Conservation (phyloP, 768 basidiomycete genomes). For the Lepiota brunneoincarnata region DNA sequence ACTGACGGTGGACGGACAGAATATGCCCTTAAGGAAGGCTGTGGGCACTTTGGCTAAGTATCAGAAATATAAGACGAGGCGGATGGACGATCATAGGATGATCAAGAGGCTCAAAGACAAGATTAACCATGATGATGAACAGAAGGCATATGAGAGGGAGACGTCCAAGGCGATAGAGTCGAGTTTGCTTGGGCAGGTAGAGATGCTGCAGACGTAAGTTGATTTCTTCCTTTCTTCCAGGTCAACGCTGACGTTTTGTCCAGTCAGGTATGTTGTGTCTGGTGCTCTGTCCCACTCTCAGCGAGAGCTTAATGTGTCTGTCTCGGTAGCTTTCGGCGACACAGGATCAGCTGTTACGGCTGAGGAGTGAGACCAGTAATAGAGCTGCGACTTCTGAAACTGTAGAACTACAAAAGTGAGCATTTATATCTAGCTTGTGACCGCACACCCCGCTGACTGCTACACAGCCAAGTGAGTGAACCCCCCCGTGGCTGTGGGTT, state of each 20-base stretch:
- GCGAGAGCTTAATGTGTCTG: too few species aligned
- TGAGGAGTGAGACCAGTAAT: neutral
- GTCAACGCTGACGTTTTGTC: neutral
- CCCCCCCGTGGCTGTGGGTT: neutral
- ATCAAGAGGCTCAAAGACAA: conserved; percentile 30
- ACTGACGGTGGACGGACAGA: conserved; percentile 11
- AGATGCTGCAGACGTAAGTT: conserved; percentile 30
- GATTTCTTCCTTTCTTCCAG: neutral
- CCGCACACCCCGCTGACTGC: neutral
- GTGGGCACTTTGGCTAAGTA: conserved; percentile 35
- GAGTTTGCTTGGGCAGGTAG: conserved; percentile 28
- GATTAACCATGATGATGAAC: conserved; percentile 25
- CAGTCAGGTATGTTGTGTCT: conserved; percentile 9
- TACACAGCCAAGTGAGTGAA: conserved; percentile 2
- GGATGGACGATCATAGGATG: conserved; percentile 26
- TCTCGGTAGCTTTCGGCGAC: neutral
- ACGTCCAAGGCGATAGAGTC: conserved; percentile 33
- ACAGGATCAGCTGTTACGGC: neutral
- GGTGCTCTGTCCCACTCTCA: neutral
- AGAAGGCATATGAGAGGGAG: conserved; percentile 29
- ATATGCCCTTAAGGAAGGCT: conserved; percentile 27
- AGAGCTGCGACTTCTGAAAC: neutral
- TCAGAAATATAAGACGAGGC: conserved; percentile 33
- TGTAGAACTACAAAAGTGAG: neutral
- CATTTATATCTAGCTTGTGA: neutral